Evolutionary conservation across 2,329 filamentous ascomycete genomes (phyloP).

Genomic region (Pseudomassariella vexata): DNA sequence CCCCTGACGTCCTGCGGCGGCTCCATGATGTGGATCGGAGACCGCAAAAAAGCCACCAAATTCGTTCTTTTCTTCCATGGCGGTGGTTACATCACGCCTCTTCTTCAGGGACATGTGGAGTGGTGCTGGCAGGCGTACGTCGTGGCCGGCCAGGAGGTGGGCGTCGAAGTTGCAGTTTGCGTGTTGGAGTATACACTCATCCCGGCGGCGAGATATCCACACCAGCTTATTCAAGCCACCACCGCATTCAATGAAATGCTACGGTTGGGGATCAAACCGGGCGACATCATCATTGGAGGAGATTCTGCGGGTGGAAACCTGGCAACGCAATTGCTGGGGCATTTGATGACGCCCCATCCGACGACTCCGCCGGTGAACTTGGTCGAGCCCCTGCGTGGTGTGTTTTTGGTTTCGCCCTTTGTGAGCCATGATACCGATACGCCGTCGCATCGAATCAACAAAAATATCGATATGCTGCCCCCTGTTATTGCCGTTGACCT

Average conservation of each 20-base stretch:
- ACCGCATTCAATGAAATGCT: slow-evolving; percentile 25
- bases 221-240: slow-evolving; percentile 25
- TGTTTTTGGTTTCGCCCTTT: slow-evolving; percentile 28
- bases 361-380: slow-evolving; percentile 17
- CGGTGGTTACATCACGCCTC: slow-evolving; percentile 7
- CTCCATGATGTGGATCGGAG: slow-evolving; percentile 8
- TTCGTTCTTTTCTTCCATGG: slow-evolving; percentile 9
- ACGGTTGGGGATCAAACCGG: slow-evolving; percentile 19
- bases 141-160: slow-evolving; percentile 1
- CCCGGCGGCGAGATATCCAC: slow-evolving; percentile 23
- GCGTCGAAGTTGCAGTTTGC: slow-evolving; percentile 22
- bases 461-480: slow-evolving; percentile 27
- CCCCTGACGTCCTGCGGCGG: slow-evolving; percentile 5
- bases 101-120: slow-evolving; percentile 8
- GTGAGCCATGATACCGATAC: slow-evolving; percentile 15
- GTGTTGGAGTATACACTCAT: slow-evolving; percentile 28
- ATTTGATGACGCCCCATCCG: slow-evolving; percentile 26
- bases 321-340: slow-evolving; percentile 23
- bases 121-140: slow-evolving; percentile 9
- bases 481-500: slow-evolving; percentile 1
- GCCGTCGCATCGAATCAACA: slow-evolving; percentile 20
- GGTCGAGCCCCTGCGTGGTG: slow-evolving; percentile 21
- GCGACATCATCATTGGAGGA: slow-evolving; percentile 27
- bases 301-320: slow-evolving; percentile 32
- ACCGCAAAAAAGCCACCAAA: slow-evolving; percentile 5